A percentile compares a stretch with the other conserved stretches of the same genome.
phyloP scores from a whole-genome alignment of 1,139 yeast species.

The Debaryomycetaceae sp. region DNA sequence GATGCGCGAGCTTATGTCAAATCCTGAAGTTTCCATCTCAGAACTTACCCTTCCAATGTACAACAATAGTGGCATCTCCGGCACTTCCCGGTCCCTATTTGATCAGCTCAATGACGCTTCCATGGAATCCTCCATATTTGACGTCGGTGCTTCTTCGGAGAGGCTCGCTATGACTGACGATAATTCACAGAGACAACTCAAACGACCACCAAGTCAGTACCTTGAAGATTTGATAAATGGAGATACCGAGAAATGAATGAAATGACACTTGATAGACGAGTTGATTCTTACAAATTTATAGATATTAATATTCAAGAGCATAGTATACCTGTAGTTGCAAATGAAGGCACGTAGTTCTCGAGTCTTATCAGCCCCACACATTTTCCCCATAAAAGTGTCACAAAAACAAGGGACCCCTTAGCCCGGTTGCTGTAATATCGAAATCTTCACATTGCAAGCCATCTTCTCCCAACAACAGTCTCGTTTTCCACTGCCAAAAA shows the following conservation, averaged over 20 bases:
- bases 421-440: neutral
- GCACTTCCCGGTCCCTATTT: neutral
- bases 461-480: neutral
- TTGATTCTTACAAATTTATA: too few species aligned
- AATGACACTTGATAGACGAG: too few species aligned
- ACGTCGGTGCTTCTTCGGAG: neutral
- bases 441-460: neutral
- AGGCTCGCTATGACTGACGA: neutral
- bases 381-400: neutral
- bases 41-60: conserved; percentile 20
- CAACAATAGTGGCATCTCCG: conserved; percentile 9
- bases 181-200: neutral
- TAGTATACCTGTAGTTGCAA: neutral
- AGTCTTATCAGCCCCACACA: neutral
- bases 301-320: too few species aligned
- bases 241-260: neutral
- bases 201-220: conserved; percentile 30
- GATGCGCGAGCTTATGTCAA: conserved; percentile 18
- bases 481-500: too few species aligned
- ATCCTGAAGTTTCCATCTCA: conserved; percentile 5
- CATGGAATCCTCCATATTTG: neutral
- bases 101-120: neutral
- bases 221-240: conserved; percentile 23
- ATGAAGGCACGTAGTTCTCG: neutral
- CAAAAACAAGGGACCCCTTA: neutral